Percentiles rank a stretch among this genome's conserved stretches.
phyloP scores from a whole-genome alignment of 1,284 basidiomycete genomes.

The Peniophora sp. region DNA sequence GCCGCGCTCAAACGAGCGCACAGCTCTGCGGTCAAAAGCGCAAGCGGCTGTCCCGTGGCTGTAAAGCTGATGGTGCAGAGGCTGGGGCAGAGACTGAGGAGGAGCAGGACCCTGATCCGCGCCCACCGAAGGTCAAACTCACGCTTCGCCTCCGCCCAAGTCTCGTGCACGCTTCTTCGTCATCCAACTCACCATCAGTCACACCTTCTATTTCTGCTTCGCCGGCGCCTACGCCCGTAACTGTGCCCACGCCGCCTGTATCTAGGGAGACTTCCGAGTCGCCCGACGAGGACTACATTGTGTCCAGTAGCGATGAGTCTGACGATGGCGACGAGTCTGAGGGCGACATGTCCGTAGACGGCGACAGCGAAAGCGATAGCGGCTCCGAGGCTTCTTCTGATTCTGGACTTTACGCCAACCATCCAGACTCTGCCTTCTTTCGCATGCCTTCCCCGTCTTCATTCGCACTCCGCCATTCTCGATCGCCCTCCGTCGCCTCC shows the following conservation, averaged over 20 bases:
- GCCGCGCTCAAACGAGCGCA: slow-evolving; percentile 19
- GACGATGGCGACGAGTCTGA: slow-evolving; percentile 21
- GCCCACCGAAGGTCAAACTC: slow-evolving; percentile 59
- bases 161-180: slow-evolving; percentile 23
- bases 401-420: slow-evolving; percentile 14
- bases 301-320: too few relatives aligned
- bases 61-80: slow-evolving; percentile 28
- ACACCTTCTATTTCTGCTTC: slow-evolving; percentile 14
- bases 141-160: slow-evolving; percentile 53
- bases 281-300: too few relatives aligned
- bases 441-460: slow-evolving; percentile 30
- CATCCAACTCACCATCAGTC: slow-evolving; percentile 13
- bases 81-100: slow-evolving; percentile 34
- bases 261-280: not conserved
- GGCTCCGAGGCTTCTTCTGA: slow-evolving; percentile 9
- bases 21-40: slow-evolving; percentile 59
- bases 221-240: slow-evolving; percentile 11
- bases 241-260: not conserved
- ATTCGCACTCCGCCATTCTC: slow-evolving; percentile 21
- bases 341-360: slow-evolving; percentile 5
- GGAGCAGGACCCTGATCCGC: slow-evolving; percentile 29
- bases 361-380: not conserved
- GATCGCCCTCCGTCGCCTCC: slow-evolving; percentile 50
- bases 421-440: slow-evolving; percentile 46
- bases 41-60: slow-evolving; percentile 50